These are phyloP conservation scores for Pestalotiopsis sp. DNA, from an alignment of 2,329 filamentous ascomycete species.

Conservation along the genomic window DNA sequence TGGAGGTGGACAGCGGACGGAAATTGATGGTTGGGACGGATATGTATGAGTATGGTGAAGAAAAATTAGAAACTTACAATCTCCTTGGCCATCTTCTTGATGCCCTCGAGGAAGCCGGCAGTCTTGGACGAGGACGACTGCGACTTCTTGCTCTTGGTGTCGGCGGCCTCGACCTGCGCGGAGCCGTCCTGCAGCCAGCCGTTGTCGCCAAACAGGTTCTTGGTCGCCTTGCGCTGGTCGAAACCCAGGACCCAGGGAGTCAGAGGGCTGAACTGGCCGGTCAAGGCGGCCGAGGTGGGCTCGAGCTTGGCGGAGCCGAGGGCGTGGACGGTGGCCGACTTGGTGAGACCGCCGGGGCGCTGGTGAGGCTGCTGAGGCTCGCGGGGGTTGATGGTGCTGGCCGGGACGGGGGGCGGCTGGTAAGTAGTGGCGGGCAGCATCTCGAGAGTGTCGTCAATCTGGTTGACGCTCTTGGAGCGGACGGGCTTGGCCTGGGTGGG, in stretches of 20 bases:
- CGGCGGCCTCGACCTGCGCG: constrained; percentile 14
- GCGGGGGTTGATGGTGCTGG: background rate
- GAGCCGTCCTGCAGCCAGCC: constrained; percentile 56
- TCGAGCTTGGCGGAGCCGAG: background rate
- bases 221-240: constrained; percentile 41
- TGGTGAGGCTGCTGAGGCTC: background rate
- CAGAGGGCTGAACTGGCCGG: constrained; percentile 28
- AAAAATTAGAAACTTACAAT: constrained; percentile 42
- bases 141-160: constrained; percentile 18
- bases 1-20: background rate
- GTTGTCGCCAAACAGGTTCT: constrained; percentile 56
- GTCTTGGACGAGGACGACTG: constrained; percentile 21
- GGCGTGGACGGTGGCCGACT: constrained; percentile 14
- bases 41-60: too few species aligned
- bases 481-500: background rate
- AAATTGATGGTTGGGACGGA: too few species aligned
- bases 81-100: constrained; percentile 54
- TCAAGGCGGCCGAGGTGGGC: background rate
- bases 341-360: constrained; percentile 14
- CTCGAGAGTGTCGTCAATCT: background rate
- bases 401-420: background rate
- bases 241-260: constrained; percentile 28
- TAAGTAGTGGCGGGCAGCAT: background rate
- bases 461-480: constrained; percentile 13
- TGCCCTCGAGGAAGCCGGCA: constrained; percentile 23